Evolutionary conservation across 176 grass and related monocot species (phyloP), one percentile per base, ranked within the genome.

Genomic region (Poa pratensis): DNA sequence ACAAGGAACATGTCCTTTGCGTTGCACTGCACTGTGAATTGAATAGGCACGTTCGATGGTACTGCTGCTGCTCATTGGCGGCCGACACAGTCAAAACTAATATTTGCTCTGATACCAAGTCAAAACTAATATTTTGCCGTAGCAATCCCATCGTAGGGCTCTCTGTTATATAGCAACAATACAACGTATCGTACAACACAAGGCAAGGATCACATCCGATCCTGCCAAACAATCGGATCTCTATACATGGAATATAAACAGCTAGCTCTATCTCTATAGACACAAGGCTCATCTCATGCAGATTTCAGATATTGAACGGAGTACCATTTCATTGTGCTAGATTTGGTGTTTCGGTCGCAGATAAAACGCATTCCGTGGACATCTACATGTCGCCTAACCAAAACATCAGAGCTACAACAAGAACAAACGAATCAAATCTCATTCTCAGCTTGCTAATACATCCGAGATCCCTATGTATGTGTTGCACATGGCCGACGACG

Each of bases 381-480:
- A 17, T 55, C 73, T 68, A 30, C 58, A 40, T 26, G 43, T 27
- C n/a, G 32, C 28, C 71, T 42, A 84, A 18, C 18, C 28, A 65
- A 64, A 32, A 22, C 26, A 52, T 7, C 51, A 18, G 19, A 24
- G 19, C 35, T 17, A 69, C 43, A 7, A 30, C 67, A 73, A 9
- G 53, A 80, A 80, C 52, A 19, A 80, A 86, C 67, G 20, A 86
- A 86, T 80, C 69, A 17, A 32, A 83, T 52, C 66, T 37, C 76
- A 61, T 50, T 23, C 18, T 58, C 7, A 59, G 2, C 75, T 7
- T n/a, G 48, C 52, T 69, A 22, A n/a, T n/a, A n/a, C n/a, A n/a
- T n/a, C n/a, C n/a, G n/a, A n/a, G n/a, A n/a, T n/a, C n/a, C n/a
- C 81, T 83, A 82, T 30, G 37, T 58, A 45, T 82, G 67, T 45